Evolutionary conservation across 1,284 basidiomycete genomes (phyloP), one percentile per base, ranked within the genome.

Genomic region (Stygiomarasmius scandens): DNA sequence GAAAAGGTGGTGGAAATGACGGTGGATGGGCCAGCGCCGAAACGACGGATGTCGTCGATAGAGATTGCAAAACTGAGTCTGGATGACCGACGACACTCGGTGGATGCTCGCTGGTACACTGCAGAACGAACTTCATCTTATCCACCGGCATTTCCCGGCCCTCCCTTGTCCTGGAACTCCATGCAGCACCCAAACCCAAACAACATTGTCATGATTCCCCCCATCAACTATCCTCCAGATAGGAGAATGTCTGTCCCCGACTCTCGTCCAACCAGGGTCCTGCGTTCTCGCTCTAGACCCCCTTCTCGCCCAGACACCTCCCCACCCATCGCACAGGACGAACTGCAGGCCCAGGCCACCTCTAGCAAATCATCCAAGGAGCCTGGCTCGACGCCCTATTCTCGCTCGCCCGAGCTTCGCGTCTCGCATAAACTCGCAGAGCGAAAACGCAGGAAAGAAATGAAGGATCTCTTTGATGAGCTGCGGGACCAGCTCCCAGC

Each of bases 391-490:
- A 92, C 92, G 12, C 93, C 94, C 3, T 98, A 97, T 73, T 95
- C 95, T 54, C 89, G 95, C 59, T 95, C 92, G 0, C 95, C 95
- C 2, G 95, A 98, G 71, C 79, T 98, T 45, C 85, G 95, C 54
- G 86, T 97, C 45, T 95, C 92, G 12, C 95, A 98, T 76, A 97
- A 97, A 70, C 83, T 97, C 20, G 95, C 95, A 1, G 95, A 98
- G 75, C 79, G 95, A 60, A 97, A 98, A 74, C 79, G 95, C 64
- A 82, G 95, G 70, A 96, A 95, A 76, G 95, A 98, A 74, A 98
- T 98, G 95, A 96, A 96, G 69, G 95, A 97, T 60, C 73, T 98
- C 49, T 98, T 97, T 69, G 95, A 98, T 66, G 95, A 98, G 72
- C 76, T 98, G 59, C 83, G 93, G 56, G 95, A 96, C 71, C 87